phyloP scores from a whole-genome alignment of 257 asterid species.

The Linderniella brevidens region DNA sequence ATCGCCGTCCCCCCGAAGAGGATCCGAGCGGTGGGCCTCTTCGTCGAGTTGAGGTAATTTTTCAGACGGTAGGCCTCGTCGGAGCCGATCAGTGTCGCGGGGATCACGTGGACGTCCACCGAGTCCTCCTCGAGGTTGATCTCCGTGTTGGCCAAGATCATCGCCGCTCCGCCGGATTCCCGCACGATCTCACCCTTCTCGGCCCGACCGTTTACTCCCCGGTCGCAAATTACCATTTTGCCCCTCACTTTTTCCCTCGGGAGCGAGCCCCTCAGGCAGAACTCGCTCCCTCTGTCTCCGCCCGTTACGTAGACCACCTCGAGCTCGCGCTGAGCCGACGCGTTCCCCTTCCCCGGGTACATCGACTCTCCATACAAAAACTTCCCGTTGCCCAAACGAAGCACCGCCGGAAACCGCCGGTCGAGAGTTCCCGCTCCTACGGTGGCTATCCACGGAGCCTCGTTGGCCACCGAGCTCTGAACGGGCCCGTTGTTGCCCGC shows the following conservation, averaged over 20 bases:
- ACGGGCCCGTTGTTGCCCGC: constrained; percentile 92
- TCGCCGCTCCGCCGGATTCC: constrained; percentile 72
- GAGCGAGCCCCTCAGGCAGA: constrained; percentile 65
- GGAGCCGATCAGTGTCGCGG: constrained; percentile 64
- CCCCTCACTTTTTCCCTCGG: constrained; percentile 38
- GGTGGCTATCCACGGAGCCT: constrained; percentile 88
- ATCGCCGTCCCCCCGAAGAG: constrained; percentile 55
- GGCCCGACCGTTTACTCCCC: constrained; percentile 76
- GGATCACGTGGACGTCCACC: constrained; percentile 66
- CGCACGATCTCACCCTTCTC: constrained; percentile 80
- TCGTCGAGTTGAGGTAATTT: constrained; percentile 39
- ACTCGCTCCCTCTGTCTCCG: constrained; percentile 42
- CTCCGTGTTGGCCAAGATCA: constrained; percentile 66
- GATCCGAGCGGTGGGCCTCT: constrained; percentile 42
- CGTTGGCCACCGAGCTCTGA: constrained; percentile 62
- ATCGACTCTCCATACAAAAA: constrained; percentile 62
- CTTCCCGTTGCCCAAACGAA: constrained; percentile 48
- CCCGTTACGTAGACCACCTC: constrained; percentile 53
- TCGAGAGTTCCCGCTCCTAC: constrained; percentile 82
- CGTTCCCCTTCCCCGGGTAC: constrained; percentile 42
- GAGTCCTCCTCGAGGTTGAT: constrained; percentile 74
- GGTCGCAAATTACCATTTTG: constrained; percentile 71
- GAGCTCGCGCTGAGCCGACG: constrained; percentile 29
- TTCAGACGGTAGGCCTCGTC: constrained; percentile 40
- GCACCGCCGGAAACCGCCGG: constrained; percentile 60